Conservation (phyloP, 2,329 filamentous ascomycete genomes). For the Trichophyton schoenleinii region DNA sequence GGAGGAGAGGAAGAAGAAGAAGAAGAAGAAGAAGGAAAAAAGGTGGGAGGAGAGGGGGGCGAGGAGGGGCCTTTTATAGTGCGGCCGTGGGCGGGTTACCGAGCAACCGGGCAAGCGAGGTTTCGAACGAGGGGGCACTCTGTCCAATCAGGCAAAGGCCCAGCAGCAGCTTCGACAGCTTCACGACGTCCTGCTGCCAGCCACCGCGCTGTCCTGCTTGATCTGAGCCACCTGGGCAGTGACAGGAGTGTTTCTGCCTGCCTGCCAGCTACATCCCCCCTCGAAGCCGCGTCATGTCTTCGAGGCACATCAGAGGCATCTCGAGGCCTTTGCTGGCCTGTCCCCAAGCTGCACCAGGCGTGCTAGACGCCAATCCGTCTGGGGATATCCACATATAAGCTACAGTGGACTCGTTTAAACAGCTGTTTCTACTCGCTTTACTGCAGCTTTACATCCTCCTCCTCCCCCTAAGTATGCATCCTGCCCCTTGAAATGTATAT, state of each 20-base stretch:
- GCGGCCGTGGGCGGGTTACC: neutral
- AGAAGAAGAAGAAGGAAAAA: neutral
- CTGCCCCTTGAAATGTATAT: neutral
- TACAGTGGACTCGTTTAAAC: neutral
- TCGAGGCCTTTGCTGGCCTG: neutral
- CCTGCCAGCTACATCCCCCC: neutral
- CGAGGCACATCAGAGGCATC: neutral
- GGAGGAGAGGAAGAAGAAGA: conserved; percentile 5
- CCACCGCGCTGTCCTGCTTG: neutral
- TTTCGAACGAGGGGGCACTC: neutral
- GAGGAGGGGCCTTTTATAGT: conserved; percentile 9
- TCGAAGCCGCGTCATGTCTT: neutral
- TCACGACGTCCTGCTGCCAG: neutral
- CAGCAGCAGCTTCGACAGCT: neutral
- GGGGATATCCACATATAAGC: neutral
- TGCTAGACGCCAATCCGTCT: neutral
- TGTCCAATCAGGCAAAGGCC: neutral
- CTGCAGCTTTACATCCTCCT: neutral
- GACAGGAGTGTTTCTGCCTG: neutral
- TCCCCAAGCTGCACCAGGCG: neutral
- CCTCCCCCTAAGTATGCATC: neutral
- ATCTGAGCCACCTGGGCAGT: neutral
- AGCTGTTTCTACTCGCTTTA: neutral
- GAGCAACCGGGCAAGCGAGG: conserved; percentile 2
- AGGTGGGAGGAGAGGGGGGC: conserved; percentile 2